Evolutionary conservation across 2,329 filamentous ascomycete species (phyloP).

Genomic region (Sporothrix humicola): DNA sequence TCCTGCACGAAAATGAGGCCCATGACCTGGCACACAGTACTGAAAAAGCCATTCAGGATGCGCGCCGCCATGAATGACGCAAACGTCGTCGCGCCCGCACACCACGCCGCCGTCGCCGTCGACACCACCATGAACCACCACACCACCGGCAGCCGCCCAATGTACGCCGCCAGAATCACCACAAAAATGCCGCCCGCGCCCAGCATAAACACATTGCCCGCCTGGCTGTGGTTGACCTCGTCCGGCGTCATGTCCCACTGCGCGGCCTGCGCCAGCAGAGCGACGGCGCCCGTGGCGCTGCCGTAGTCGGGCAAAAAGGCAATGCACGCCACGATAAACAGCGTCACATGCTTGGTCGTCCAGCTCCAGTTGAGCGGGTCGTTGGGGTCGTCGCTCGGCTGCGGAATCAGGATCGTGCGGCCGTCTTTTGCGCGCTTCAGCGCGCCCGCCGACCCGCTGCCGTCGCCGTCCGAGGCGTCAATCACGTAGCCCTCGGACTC

Average conservation of each 20-base stretch:
- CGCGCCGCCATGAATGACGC: slow-evolving; percentile 56
- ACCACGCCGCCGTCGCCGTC: slow-evolving; percentile 52
- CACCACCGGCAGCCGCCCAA: slow-evolving; percentile 53
- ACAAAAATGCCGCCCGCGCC: slow-evolving; percentile 50
- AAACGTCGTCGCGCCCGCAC: slow-evolving; percentile 52
- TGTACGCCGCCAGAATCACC: slow-evolving; percentile 50
- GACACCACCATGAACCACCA: slow-evolving; percentile 50
- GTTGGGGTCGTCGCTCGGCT: slow-evolving; percentile 56
- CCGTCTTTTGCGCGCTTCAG: slow-evolving; percentile 50
- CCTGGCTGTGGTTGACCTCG: slow-evolving; percentile 57
- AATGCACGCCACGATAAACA: slow-evolving; percentile 54
- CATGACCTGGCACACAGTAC: slow-evolving; percentile 52
- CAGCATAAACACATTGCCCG: slow-evolving; percentile 59
- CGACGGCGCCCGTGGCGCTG: slow-evolving; percentile 52
- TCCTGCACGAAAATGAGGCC: slow-evolving; percentile 62
- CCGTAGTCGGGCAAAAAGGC: slow-evolving; percentile 58
- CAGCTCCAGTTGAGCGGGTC: slow-evolving; percentile 62
- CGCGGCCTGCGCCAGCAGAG: slow-evolving; percentile 51
- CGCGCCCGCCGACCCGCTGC: slow-evolving; percentile 39
- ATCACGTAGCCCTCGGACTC: slow-evolving; percentile 49
- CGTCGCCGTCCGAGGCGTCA: slow-evolving; percentile 44
- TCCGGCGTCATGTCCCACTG: slow-evolving; percentile 57
- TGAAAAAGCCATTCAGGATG: slow-evolving; percentile 57
- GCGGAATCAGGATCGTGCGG: slow-evolving; percentile 58
- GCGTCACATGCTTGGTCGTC: slow-evolving; percentile 55